These are phyloP conservation scores for Primulina huaijiensis DNA, from an alignment of 257 asterid genomes.

Conservation along the genomic window DNA sequence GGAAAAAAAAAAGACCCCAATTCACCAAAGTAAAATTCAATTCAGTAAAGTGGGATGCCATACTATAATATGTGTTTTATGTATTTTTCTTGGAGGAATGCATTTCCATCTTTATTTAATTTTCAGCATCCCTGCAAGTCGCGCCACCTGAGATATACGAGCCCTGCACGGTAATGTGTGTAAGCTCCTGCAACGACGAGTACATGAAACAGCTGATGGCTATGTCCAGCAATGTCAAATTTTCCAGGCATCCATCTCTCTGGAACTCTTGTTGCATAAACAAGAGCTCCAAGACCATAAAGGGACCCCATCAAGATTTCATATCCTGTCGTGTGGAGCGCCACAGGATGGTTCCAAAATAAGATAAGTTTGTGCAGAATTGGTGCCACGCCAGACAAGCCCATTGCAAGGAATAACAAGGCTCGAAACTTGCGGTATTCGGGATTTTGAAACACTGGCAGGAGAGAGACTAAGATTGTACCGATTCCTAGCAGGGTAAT, in stretches of 20 bases:
- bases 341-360: constrained; percentile 87
- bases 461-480: constrained; percentile 65
- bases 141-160: constrained; percentile 85
- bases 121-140: constrained; percentile 80
- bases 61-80: too few species aligned
- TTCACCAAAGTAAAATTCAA: too few species aligned
- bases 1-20: too few species aligned
- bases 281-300: constrained; percentile 74
- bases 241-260: constrained; percentile 97
- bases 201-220: constrained; percentile 88
- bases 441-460: constrained; percentile 80
- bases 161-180: constrained; percentile 90
- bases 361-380: constrained; percentile 76
- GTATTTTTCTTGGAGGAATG: too few species aligned
- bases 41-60: too few species aligned
- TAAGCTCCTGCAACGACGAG: constrained; percentile 96
- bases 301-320: constrained; percentile 81
- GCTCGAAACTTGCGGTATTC: constrained; percentile 79
- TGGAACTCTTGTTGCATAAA: constrained; percentile 77
- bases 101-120: neutral
- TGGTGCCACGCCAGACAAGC: constrained; percentile 75
- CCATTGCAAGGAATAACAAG: constrained; percentile 79
- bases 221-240: constrained; percentile 86
- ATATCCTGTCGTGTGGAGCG: constrained; percentile 70
- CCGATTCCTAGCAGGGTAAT: constrained; percentile 73